These are phyloP conservation scores for Epichloe sp. DNA, from an alignment of 2,329 filamentous ascomycete species.

Conservation along the genomic window DNA sequence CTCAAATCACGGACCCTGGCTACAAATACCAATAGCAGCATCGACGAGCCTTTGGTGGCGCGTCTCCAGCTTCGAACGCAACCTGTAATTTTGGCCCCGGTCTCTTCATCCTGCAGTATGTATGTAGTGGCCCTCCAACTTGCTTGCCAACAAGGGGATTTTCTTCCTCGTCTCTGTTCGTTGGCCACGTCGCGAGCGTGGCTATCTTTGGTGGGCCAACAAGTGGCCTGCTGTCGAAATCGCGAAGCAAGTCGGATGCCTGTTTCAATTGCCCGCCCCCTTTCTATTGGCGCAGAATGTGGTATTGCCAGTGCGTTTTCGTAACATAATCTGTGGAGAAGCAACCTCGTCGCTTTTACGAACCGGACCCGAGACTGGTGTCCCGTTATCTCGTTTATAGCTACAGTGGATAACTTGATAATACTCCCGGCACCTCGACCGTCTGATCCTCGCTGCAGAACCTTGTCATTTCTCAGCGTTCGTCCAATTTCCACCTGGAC, in stretches of 20 bases:
- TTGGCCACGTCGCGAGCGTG: background rate
- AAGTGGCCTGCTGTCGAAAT: background rate
- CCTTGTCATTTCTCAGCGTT: too few relatives aligned
- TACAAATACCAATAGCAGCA: background rate
- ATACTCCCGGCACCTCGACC: background rate
- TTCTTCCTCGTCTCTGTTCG: too few relatives aligned
- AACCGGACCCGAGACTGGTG: background rate
- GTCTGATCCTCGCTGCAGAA: too few relatives aligned
- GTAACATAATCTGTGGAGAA: background rate
- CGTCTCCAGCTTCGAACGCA: background rate
- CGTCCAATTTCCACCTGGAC: slow-evolving; percentile 2
- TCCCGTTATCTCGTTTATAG: background rate
- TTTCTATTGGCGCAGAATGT: background rate
- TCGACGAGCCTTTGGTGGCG: background rate
- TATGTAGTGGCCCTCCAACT: background rate
- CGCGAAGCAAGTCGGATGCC: background rate
- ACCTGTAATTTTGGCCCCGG: background rate
- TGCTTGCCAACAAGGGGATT: background rate
- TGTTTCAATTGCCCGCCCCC: background rate
- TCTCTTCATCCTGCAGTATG: background rate
- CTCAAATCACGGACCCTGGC: background rate
- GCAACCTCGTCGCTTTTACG: background rate
- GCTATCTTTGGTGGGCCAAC: too few relatives aligned
- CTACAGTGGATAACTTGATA: slow-evolving; percentile 1
- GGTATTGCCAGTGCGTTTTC: background rate